A percentile compares a stretch with the other conserved stretches of the same genome.
Evolutionary conservation across 495 filamentous ascomycete genomes (phyloP).

Genomic region (Podospora comata): DNA sequence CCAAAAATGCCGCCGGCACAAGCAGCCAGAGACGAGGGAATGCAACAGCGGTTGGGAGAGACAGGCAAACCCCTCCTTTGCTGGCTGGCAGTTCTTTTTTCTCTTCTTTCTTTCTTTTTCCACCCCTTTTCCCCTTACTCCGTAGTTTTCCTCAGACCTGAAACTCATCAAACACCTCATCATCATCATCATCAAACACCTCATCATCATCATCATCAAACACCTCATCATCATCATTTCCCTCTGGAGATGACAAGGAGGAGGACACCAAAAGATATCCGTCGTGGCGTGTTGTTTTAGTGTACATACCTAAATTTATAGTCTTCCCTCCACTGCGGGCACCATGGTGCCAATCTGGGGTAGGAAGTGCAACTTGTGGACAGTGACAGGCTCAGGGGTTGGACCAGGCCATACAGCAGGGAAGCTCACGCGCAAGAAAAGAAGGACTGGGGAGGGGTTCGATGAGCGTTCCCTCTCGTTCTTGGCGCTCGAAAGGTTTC

Average conservation of each 20-base stretch:
- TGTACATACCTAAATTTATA: background rate
- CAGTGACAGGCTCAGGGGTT: background rate
- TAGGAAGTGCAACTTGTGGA: background rate
- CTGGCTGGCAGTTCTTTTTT: background rate
- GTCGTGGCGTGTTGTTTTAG: background rate
- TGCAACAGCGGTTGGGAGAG: background rate
- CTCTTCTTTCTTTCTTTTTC: background rate
- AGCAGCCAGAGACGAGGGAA: background rate
- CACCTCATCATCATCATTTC: no score
- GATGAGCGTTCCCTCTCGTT: background rate
- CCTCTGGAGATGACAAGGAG: no score
- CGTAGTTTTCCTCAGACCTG: no score
- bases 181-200: background rate
- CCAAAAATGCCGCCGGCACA: constrained; percentile 5
- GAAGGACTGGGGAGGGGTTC: background rate
- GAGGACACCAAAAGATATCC: background rate
- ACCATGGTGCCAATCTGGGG: constrained; percentile 1
- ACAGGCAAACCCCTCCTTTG: background rate
- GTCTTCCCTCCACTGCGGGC: background rate
- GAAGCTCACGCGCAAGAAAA: background rate
- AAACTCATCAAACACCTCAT: background rate
- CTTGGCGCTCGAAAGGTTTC: background rate
- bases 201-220: no score
- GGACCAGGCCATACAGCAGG: background rate
- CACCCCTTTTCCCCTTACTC: background rate